Percentiles rank a stretch among this genome's conserved stretches.
These are phyloP conservation scores for Sclerotinia sclerotiorum DNA, from an alignment of 2,329 filamentous ascomycete species.

Conservation along the genomic window DNA sequence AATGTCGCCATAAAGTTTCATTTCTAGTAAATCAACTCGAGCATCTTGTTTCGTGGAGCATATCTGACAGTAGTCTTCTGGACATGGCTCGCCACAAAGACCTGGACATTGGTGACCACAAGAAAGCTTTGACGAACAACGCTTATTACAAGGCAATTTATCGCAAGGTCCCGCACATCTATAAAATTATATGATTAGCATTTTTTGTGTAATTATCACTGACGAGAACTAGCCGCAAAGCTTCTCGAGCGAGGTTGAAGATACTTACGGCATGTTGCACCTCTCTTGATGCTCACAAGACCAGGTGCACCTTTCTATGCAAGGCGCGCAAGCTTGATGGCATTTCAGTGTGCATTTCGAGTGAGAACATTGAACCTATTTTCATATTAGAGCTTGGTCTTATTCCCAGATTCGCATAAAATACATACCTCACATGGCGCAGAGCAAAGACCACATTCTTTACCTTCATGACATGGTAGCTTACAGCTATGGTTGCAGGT, in stretches of 20 bases:
- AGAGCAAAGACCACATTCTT: constrained; percentile 50
- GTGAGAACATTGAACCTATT: constrained; percentile 59
- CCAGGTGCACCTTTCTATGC: constrained; percentile 57
- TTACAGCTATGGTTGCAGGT: constrained; percentile 59
- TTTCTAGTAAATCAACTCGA: constrained; percentile 57
- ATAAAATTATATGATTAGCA: background rate
- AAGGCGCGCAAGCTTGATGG: constrained; percentile 60
- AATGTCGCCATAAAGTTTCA: constrained; percentile 55
- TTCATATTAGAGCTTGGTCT: background rate
- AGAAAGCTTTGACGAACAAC: constrained; percentile 53
- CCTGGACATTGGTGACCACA: constrained; percentile 67
- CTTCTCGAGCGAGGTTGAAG: background rate
- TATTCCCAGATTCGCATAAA: background rate
- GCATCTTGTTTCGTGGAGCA: constrained; percentile 49
- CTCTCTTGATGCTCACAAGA: constrained; percentile 51
- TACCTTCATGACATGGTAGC: constrained; percentile 51
- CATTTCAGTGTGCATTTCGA: constrained; percentile 57
- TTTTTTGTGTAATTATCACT: background rate
- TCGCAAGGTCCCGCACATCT: constrained; percentile 66
- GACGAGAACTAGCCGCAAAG: background rate
- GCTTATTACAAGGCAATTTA: constrained; percentile 61
- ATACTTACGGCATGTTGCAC: constrained; percentile 42
- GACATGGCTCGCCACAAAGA: constrained; percentile 64
- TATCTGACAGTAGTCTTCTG: constrained; percentile 54
- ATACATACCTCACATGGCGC: constrained; percentile 50